Percentiles rank a stretch among this genome's conserved stretches.
Evolutionary conservation across 1,139 yeast species (phyloP).

Genomic region (Ogataea hybrid): DNA sequence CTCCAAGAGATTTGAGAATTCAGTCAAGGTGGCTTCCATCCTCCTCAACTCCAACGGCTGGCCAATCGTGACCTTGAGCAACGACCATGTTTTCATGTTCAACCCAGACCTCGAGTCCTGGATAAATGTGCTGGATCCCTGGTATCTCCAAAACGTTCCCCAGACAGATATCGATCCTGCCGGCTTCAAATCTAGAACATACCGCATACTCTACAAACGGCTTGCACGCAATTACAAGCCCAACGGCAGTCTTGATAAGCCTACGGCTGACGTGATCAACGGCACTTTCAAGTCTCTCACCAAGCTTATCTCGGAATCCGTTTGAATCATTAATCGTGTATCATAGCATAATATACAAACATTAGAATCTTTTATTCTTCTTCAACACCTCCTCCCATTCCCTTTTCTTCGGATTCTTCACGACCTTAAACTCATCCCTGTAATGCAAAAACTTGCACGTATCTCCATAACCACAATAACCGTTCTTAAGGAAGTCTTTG

Average conservation of each 20-base stretch:
- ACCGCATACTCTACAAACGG: conserved; percentile 10
- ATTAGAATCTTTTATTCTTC: conserved; percentile 25
- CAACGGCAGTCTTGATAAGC: not conserved
- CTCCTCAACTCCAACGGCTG: conserved; percentile 36
- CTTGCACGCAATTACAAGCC: conserved; percentile 9
- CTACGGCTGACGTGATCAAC: conserved; percentile 3
- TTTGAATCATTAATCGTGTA: not conserved
- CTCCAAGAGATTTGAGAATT: conserved; percentile 26
- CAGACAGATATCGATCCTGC: conserved; percentile 2
- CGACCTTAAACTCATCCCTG: conserved; percentile 79
- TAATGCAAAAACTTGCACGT: conserved; percentile 94
- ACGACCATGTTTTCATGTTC: conserved; percentile 39
- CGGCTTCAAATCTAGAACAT: conserved; percentile 8
- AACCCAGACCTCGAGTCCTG: conserved; percentile 42
- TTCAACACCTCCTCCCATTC: conserved; percentile 63
- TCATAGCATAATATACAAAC: conserved; percentile 1
- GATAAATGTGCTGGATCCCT: conserved; percentile 47
- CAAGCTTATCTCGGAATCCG: not conserved
- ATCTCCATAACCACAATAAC: conserved; percentile 97
- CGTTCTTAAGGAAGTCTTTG: conserved; percentile 87
- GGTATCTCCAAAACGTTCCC: conserved; percentile 36
- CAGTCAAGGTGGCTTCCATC: conserved; percentile 24
- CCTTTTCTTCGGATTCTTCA: conserved; percentile 47
- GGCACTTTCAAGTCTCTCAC: conserved; percentile 8
- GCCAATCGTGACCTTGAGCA: conserved; percentile 42